Conservation (phyloP, 139 green algal genomes). For the Bryopsis sp. region DNA sequence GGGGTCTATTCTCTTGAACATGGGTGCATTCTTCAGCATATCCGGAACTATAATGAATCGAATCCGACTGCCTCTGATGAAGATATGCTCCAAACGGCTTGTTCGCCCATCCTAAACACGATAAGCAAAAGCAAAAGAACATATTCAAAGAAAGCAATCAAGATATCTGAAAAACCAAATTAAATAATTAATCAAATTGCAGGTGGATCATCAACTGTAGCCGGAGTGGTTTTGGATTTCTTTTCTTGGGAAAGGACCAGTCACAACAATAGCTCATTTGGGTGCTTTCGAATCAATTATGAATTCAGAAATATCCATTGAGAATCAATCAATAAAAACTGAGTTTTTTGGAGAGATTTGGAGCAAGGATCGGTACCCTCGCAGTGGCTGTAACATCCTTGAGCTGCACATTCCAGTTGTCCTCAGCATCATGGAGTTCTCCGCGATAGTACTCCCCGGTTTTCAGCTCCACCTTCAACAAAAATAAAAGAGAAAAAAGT, state of each 20-base stretch:
- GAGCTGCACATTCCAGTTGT: slow-evolving; percentile 99
- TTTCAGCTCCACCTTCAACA: slow-evolving; percentile 85
- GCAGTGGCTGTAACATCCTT: slow-evolving; percentile 84
- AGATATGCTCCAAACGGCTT: slow-evolving; percentile 82
- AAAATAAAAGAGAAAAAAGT: slow-evolving; percentile 9
- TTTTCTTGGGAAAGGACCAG: too few species aligned
- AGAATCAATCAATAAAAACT: background rate
- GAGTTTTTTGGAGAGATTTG: too few species aligned
- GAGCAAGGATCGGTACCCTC: slow-evolving; percentile 32
- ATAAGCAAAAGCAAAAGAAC: background rate
- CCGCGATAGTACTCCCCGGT: slow-evolving; percentile 90
- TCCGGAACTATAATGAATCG: slow-evolving; percentile 94
- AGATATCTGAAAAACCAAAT: too few species aligned
- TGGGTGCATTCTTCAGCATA: slow-evolving; percentile 99
- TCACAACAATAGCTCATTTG: slow-evolving; percentile 1
- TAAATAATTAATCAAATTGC: too few species aligned
- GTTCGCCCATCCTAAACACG: slow-evolving; percentile 48
- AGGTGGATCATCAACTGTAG: too few species aligned
- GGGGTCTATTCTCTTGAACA: slow-evolving; percentile 98
- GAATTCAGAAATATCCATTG: background rate
- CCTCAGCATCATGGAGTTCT: slow-evolving; percentile 85
- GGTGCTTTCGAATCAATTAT: too few species aligned
- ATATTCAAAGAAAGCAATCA: too few species aligned
- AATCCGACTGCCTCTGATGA: slow-evolving; percentile 63
- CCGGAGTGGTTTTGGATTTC: too few species aligned